Evolutionary conservation across 2,329 filamentous ascomycete species (phyloP).

Genomic region (Calonectria pteridis): DNA sequence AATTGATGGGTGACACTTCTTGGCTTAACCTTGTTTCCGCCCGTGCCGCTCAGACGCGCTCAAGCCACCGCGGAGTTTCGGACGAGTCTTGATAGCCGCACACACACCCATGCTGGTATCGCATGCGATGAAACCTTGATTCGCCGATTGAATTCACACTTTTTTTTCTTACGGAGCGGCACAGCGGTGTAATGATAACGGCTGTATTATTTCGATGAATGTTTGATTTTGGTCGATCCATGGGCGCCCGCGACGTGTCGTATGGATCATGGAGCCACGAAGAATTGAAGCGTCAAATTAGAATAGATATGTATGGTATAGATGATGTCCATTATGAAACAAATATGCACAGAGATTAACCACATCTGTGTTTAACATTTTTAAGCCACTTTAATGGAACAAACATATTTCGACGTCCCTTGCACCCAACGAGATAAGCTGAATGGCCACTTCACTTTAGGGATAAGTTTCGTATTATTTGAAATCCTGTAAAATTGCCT

Average conservation of each 20-base stretch:
- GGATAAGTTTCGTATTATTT: too few relatives aligned
- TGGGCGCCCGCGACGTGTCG: too few relatives aligned
- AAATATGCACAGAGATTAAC: background rate
- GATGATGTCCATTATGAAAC: background rate
- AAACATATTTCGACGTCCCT: too few relatives aligned
- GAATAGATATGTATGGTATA: background rate
- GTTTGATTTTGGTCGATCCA: background rate
- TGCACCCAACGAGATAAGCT: too few relatives aligned
- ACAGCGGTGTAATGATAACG: background rate
- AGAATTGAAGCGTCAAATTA: background rate
- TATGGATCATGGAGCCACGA: background rate
- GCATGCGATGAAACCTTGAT: background rate
- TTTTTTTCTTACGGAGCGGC: background rate
- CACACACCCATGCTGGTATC: background rate
- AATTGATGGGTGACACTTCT: background rate
- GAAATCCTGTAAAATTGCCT: too few relatives aligned
- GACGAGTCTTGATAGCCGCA: too few relatives aligned
- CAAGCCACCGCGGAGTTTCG: background rate
- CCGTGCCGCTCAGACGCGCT: background rate
- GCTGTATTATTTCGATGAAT: background rate
- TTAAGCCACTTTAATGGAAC: too few relatives aligned
- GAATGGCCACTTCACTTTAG: too few relatives aligned
- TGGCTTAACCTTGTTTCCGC: background rate
- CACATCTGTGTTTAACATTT: background rate
- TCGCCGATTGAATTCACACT: background rate